A percentile compares a stretch with the other conserved stretches of the same genome.
Evolutionary conservation across 495 filamentous ascomycete genomes (phyloP).

Genomic region (Tuber calosporum): DNA sequence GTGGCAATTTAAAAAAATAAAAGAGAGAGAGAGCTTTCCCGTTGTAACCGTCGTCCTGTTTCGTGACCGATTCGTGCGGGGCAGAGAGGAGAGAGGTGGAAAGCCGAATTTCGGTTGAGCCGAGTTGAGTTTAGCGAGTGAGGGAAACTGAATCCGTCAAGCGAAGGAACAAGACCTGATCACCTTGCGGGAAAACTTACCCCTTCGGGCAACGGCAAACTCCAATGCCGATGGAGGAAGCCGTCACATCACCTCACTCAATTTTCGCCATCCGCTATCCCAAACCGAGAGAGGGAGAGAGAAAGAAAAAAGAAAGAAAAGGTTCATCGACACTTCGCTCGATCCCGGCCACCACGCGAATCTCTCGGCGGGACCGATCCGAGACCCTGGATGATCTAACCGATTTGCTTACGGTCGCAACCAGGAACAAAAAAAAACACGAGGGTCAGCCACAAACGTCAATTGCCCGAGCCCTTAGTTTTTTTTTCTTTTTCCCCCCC

Average conservation of each 20-base stretch:
- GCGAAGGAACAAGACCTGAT: no score
- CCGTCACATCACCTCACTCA: slow-evolving; percentile 5
- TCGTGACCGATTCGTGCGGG: not conserved
- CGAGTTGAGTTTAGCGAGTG: not conserved
- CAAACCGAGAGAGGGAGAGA: no score
- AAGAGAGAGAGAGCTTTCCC: not conserved
- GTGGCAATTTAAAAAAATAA: not conserved
- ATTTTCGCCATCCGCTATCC: not conserved
- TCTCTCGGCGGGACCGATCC: not conserved
- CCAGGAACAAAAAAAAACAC: not conserved
- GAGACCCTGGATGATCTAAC: slow-evolving; percentile 2
- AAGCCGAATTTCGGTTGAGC: not conserved
- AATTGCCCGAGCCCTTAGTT: not conserved
- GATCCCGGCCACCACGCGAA: not conserved
- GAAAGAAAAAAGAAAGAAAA: no score
- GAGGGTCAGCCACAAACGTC: slow-evolving; percentile 2
- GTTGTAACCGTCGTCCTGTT: not conserved
- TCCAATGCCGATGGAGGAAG: not conserved
- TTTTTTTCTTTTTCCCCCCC: not conserved
- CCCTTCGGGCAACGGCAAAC: not conserved
- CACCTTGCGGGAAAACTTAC: not conserved
- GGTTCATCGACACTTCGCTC: not conserved
- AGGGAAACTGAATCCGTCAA: not conserved
- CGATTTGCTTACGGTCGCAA: not conserved
- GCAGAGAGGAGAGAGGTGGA: not conserved